Evolutionary conservation across 257 asterid species (phyloP), one percentile per base, ranked within the genome.

Genomic region (Lantana camara): DNA sequence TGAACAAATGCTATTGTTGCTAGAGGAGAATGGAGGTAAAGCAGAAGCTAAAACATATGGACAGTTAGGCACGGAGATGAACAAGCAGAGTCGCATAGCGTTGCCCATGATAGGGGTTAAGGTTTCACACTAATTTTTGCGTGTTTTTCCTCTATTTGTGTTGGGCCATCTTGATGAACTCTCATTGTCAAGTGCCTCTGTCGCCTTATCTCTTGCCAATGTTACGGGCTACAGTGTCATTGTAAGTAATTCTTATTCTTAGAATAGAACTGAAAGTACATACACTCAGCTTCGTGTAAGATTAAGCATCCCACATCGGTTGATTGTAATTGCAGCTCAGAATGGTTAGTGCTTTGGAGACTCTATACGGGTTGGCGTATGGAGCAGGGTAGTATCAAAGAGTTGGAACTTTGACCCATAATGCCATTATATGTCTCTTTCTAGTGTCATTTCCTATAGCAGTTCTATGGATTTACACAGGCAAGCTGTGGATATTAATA

Each of bases 161-260:
- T 14, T 81, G 40, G 85, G 85, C 4, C 82, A 73, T 55, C 76
- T 80, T 1, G 75, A 69, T 1, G 70, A 80, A 50, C 80, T 80
- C 57, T 44, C 73, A 2, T 70, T 79, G 11, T 75, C 84, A 10
- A 51, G 82, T 30, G 73, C 75, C 50, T 67, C 82, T 23, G 63
- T 80, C 12, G 79, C 77, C 61, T 69, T 75, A 0, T 75, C 82
- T 14, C 14, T 69, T 35, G 85, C 74, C 41, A 64, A 64, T 41
- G 47, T 41, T n/a, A 41, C 47, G 0, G 47, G 47, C 47, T 76
- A 68, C 71, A 76, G 80, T 37, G 35, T 80, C 58, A 62, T 76
- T 20, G 85, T 80, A 50, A 68, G 82, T 20, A 5, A 27, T 27
- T 27, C n/a, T n/a, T n/a, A n/a, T n/a, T n/a, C n/a, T n/a, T n/a